Percentiles rank a stretch among this genome's conserved stretches.
These are phyloP conservation scores for Kingdonia uniflora DNA, from an alignment of 164 flowering plant genomes.

Conservation along the genomic window DNA sequence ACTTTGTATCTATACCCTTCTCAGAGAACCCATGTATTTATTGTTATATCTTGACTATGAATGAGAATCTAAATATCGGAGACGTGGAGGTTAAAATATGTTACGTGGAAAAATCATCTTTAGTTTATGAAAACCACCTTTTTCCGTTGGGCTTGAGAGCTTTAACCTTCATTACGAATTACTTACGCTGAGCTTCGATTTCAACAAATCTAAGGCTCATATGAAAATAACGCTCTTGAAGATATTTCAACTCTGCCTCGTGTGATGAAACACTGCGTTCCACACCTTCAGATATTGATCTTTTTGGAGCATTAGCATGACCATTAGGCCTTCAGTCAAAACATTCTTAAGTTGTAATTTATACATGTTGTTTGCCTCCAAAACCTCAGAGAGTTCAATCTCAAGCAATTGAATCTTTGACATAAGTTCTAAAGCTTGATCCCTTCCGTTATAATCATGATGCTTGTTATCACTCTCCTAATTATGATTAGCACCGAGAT, in stretches of 20 bases:
- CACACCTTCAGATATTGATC: slow-evolving; percentile 18
- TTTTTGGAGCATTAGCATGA: slow-evolving; percentile 17
- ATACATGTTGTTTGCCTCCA: slow-evolving; percentile 43
- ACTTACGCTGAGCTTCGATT: slow-evolving; percentile 76
- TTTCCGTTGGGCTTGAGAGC: slow-evolving; percentile 27
- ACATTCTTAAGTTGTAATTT: slow-evolving; percentile 40
- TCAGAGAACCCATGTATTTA: too few relatives aligned
- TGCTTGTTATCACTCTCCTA: slow-evolving; percentile 21
- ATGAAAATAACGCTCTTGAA: slow-evolving; percentile 68
- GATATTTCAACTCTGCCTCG: slow-evolving; percentile 61
- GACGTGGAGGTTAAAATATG: too few relatives aligned
- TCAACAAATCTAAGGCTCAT: slow-evolving; percentile 92
- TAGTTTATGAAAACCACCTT: slow-evolving; percentile 48
- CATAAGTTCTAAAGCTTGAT: slow-evolving; percentile 8
- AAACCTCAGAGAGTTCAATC: slow-evolving; percentile 50
- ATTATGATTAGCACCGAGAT: too few relatives aligned
- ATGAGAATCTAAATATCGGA: slow-evolving; percentile 4
- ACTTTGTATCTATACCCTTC: background rate
- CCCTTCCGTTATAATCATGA: slow-evolving; percentile 12
- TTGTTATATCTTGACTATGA: background rate
- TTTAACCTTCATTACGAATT: slow-evolving; percentile 79
- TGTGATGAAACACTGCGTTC: slow-evolving; percentile 36
- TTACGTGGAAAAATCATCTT: background rate
- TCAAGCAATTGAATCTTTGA: slow-evolving; percentile 46
- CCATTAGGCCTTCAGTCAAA: slow-evolving; percentile 20